Evolutionary conservation across 140 eudicot genomes (phyloP).

Genomic region (Bidens hawaiensis): DNA sequence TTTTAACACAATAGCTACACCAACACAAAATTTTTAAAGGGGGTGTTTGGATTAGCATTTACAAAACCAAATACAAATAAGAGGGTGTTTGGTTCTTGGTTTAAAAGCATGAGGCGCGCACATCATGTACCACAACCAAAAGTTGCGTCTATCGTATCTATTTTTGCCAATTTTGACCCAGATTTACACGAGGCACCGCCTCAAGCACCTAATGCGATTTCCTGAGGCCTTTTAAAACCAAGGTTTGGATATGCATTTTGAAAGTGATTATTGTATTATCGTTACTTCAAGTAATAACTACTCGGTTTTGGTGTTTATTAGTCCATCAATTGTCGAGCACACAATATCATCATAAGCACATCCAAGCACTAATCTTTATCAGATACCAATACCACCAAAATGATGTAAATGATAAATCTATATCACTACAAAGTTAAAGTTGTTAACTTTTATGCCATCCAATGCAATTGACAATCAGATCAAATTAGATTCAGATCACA

Average conservation of each 20-base stretch:
- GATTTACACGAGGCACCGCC: too few species aligned
- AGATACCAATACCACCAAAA: neutral
- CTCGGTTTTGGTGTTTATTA: neutral
- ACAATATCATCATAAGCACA: neutral
- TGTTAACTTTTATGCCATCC: neutral
- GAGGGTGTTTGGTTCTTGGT: too few species aligned
- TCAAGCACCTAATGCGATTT: too few species aligned
- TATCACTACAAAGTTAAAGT: neutral
- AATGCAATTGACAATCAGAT: slow-evolving; percentile 4
- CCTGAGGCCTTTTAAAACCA: too few species aligned
- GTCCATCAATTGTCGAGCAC: neutral
- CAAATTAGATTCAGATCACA: slow-evolving; percentile 5
- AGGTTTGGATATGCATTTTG: neutral
- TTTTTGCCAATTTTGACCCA: too few species aligned
- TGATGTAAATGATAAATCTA: neutral
- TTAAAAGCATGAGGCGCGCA: too few species aligned
- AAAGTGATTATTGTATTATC: neutral
- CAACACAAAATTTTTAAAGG: neutral
- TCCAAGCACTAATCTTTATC: neutral
- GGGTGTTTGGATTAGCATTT: neutral
- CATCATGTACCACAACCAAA: too few species aligned
- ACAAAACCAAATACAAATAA: neutral
- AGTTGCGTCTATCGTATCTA: too few species aligned
- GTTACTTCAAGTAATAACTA: neutral
- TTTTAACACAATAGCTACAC: slow-evolving; percentile 76